Evolutionary conservation across 2,329 filamentous ascomycete species (phyloP), one percentile per base, ranked within the genome.

Genomic region (Penicillium sp.): DNA sequence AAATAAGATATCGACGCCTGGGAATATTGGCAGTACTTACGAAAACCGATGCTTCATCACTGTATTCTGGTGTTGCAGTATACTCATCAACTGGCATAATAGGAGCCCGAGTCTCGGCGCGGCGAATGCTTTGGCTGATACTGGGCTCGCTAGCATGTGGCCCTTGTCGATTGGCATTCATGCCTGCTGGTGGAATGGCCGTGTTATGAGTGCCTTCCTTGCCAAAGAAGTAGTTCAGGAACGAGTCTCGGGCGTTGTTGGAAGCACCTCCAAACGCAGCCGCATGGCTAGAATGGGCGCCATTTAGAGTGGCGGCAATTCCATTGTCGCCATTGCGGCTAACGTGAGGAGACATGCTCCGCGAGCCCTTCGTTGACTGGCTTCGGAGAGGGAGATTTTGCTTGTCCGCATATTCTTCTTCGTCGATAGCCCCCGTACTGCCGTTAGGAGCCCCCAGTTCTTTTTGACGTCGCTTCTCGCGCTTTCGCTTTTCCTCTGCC

Each of bases 151-250:
- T 79, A 50, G 82, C 80, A 66, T 95, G 87, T 73, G 82, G 90
- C 41, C 89, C 83, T 65, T 95, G 89, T 58, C 90, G 79, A 58
- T 71, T 73, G 40, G 61, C 57, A 11, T 70, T 73, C 29, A 69
- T 53, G 30, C 59, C 64, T 49, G 56, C 70, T 56, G 71, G 75
- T 58, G 71, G 66, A 54, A 70, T 69, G 51, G 69, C 72, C 38
- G 75, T 64, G 52, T 75, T 64, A 50, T 77, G 74, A 28, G 77
- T 71, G 33, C 81, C 77, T 54, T 99, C 93, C 68, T 99, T 97
- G 62, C 93, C 91, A 64, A 99, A 99, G 74, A 99, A 99, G 72
- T 99, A 99, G 72, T 92, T 97, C 54, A 99, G 72, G 77, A 99
- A 99, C 0, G 90, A 95, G 72, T 99, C 93, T 54, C 86, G 82